These are phyloP conservation scores for Russula sp. DNA, from an alignment of 768 basidiomycete genomes.

Conservation along the genomic window DNA sequence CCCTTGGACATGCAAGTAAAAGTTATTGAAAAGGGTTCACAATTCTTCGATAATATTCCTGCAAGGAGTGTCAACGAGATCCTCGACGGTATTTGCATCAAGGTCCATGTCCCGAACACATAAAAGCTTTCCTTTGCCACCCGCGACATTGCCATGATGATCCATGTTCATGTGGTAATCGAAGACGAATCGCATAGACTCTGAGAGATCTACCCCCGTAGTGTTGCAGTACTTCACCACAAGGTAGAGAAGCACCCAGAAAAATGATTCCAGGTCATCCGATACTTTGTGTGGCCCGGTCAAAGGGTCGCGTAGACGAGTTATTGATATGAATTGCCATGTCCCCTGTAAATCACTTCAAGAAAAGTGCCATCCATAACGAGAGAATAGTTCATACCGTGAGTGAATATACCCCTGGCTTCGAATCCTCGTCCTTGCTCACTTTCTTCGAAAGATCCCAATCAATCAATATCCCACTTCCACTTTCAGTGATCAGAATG, in stretches of 20 bases:
- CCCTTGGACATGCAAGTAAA: not conserved
- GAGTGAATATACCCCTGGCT: not conserved
- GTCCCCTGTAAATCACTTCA: conserved; percentile 11
- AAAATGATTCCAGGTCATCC: conserved; percentile 21
- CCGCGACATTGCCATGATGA: not conserved
- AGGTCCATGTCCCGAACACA: not conserved
- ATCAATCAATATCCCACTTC: not conserved
- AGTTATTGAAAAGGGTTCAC: not conserved
- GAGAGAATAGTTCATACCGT: not conserved
- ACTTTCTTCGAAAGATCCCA: conserved; percentile 4
- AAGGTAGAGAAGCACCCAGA: conserved; percentile 14
- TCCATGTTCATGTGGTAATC: not conserved
- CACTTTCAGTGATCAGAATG: not conserved
- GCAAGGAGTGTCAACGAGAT: not conserved
- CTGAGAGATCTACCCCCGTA: not conserved
- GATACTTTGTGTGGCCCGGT: conserved; percentile 1
- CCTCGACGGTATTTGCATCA: not conserved
- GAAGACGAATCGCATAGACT: not conserved
- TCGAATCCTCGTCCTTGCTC: not conserved
- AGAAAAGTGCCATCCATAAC: not conserved
- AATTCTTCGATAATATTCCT: not conserved
- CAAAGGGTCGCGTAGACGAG: not conserved
- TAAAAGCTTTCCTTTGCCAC: not conserved
- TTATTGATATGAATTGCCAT: conserved; percentile 19
- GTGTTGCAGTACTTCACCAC: not conserved